Percentiles rank a stretch among this genome's conserved stretches.
phyloP scores from a whole-genome alignment of 441 rosid genomes.

The Populus hybrid region DNA sequence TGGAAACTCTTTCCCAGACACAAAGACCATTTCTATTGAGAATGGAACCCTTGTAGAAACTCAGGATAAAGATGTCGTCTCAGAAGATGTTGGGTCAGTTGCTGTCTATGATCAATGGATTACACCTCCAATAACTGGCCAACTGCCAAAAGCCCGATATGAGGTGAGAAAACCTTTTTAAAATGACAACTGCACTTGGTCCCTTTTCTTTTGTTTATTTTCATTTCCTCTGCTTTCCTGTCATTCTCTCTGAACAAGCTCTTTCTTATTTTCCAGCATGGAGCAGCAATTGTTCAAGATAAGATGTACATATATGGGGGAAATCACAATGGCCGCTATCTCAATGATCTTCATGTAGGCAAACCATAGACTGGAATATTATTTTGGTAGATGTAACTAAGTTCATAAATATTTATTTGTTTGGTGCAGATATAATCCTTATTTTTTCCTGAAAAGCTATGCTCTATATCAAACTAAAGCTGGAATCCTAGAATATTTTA shows the following conservation, averaged over 20 bases:
- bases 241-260: constrained; percentile 22
- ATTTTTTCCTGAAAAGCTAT: background rate
- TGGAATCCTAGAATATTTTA: background rate
- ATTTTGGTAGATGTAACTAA: background rate
- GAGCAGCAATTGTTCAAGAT: constrained; percentile 84
- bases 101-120: constrained; percentile 91
- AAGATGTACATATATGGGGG: constrained; percentile 96
- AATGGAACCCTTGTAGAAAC: constrained; percentile 61
- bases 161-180: constrained; percentile 53
- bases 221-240: constrained; percentile 15
- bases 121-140: constrained; percentile 77
- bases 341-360: constrained; percentile 91
- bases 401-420: background rate
- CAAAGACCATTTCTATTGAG: constrained; percentile 65
- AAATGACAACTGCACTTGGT: constrained; percentile 5
- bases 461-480: background rate
- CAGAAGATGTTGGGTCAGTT: constrained; percentile 70
- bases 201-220: background rate
- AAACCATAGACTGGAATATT: constrained; percentile 10
- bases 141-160: constrained; percentile 83
- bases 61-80: constrained; percentile 87
- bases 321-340: constrained; percentile 98
- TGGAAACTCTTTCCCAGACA: constrained; percentile 59
- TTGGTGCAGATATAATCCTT: background rate
- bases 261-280: constrained; percentile 62